Base-by-base conservation (phyloP, 495 filamentous ascomycete genomes). In the Xylaria sp. region DNA sequence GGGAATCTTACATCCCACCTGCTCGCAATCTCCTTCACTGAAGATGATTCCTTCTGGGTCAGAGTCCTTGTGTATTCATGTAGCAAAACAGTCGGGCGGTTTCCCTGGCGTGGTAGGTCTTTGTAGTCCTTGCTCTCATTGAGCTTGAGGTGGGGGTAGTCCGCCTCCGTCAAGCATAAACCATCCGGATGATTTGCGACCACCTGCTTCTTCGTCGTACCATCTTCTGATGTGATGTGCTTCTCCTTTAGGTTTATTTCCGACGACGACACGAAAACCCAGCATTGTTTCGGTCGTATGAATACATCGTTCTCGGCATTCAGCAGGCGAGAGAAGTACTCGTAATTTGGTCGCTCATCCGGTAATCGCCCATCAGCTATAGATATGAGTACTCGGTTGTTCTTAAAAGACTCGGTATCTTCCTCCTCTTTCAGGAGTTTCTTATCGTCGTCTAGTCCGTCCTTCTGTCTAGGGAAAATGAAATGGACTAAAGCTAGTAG, bases 311-410 rank as follows among this genome's bases (percentile, higher is more conserved):
- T 77, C 62, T 82, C 82, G 33, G 81, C 74, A 33, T 78, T 80
- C 3, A 83, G 77, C 61, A 84, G 77, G 67, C 80, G 83, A 43
- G 76, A 78, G 75, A 82, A 86, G 75, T 82, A 86, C 62, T 85
- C 85, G 73, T 84, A 85, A 76, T 86, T 85, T 19, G 83, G 82
- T 70, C 80, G 76, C 79, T 84, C 82, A 21, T 82, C 80, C 15
- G 83, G 84, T 35, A 86, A 69, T 3, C 81, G 76, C 8, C 77
- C 79, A 33, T 85, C 81, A n/a, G 85, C 81, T 67, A 88, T 78
- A 17, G 87, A 86, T 68, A 80, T 83, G 61, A 88, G 76, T 12
- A 86, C 84, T 12, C 84, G 78, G 72, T 88, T 83, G 63, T 86
- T 81, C 74, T 87, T 88, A 74, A 88, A 85, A 21, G 84, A 87